These are phyloP conservation scores for Auxenochlorella protothecoides DNA, from an alignment of 139 green algal species.

Conservation along the genomic window DNA sequence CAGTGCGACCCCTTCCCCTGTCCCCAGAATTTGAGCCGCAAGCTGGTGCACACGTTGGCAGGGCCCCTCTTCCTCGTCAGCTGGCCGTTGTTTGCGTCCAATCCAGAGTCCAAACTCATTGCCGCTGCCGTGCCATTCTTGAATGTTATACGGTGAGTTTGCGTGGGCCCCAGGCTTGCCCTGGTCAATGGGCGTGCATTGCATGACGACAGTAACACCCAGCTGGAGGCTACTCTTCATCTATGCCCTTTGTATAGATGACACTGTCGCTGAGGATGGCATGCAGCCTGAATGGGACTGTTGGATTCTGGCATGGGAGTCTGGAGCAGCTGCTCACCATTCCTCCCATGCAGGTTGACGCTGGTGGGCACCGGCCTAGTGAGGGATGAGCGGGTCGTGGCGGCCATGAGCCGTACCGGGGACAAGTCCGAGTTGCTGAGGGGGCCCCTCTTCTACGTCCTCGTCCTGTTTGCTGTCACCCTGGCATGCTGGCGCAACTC, in stretches of 20 bases:
- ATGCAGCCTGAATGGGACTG: too few species aligned
- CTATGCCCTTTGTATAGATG: too few species aligned
- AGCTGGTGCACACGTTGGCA: slow-evolving; percentile 85
- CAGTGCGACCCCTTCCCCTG: background rate
- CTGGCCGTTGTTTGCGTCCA: slow-evolving; percentile 78
- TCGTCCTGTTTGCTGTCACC: slow-evolving; percentile 58
- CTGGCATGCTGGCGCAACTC: slow-evolving; percentile 67
- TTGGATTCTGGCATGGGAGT: too few species aligned
- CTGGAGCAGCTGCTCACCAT: too few species aligned
- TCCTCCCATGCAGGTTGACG: too few species aligned
- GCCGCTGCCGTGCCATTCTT: slow-evolving; percentile 54
- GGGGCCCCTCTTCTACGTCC: slow-evolving; percentile 79
- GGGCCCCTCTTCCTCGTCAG: slow-evolving; percentile 74
- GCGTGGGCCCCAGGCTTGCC: too few species aligned
- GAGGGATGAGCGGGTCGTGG: slow-evolving; percentile 54
- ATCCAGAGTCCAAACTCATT: slow-evolving; percentile 34
- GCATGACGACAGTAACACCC: too few species aligned
- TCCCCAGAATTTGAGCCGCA: slow-evolving; percentile 74
- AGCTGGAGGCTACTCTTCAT: too few species aligned
- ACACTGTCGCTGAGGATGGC: too few species aligned
- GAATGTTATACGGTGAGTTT: slow-evolving; percentile 25
- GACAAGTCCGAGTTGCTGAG: slow-evolving; percentile 22
- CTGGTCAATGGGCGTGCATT: too few species aligned
- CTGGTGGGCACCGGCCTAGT: slow-evolving; percentile 52
- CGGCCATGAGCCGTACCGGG: slow-evolving; percentile 50